A percentile compares a stretch with the other conserved stretches of the same genome.
phyloP scores from a whole-genome alignment of 805 yeast genomes.

The Cyberlindnera misumaiensis region DNA sequence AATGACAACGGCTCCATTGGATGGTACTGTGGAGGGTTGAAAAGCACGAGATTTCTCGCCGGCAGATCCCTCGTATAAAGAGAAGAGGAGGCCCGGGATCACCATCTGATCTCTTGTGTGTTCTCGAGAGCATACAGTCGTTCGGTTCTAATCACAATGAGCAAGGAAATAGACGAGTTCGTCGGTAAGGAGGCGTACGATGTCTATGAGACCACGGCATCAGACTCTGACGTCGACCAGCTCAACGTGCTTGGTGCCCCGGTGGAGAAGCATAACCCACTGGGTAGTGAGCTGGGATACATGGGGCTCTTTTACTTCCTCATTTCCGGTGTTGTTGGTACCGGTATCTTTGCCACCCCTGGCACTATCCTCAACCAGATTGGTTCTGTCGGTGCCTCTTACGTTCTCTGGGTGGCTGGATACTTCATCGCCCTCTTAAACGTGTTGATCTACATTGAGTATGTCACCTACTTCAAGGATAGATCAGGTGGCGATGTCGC shows the following conservation, averaged over 20 bases:
- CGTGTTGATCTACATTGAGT: slow-evolving; percentile 34
- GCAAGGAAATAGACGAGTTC: neutral
- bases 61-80: too few relatives aligned
- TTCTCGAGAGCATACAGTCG: too few relatives aligned
- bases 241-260: slow-evolving; percentile 32
- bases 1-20: too few relatives aligned
- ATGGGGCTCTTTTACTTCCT: slow-evolving; percentile 48
- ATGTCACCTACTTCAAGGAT: slow-evolving; percentile 30
- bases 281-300: slow-evolving; percentile 37
- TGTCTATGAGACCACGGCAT: neutral
- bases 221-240: slow-evolving; percentile 3
- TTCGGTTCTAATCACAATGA: too few relatives aligned
- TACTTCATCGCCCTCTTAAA: slow-evolving; percentile 33
- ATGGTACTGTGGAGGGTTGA: too few relatives aligned
- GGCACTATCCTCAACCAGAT: slow-evolving; percentile 36
- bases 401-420: slow-evolving; percentile 37
- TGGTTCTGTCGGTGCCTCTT: slow-evolving; percentile 38
- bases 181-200: neutral
- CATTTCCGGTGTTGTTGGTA: slow-evolving; percentile 49
- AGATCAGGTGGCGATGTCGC: slow-evolving; percentile 35
- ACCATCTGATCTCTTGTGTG: too few relatives aligned
- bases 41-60: too few relatives aligned
- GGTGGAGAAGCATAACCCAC: slow-evolving; percentile 31
- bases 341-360: slow-evolving; percentile 53
- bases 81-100: too few relatives aligned